Percentiles rank a stretch among this genome's conserved stretches.
Evolutionary conservation across 2,329 filamentous ascomycete species (phyloP).

Genomic region (Chrysosporium queenslandicum): DNA sequence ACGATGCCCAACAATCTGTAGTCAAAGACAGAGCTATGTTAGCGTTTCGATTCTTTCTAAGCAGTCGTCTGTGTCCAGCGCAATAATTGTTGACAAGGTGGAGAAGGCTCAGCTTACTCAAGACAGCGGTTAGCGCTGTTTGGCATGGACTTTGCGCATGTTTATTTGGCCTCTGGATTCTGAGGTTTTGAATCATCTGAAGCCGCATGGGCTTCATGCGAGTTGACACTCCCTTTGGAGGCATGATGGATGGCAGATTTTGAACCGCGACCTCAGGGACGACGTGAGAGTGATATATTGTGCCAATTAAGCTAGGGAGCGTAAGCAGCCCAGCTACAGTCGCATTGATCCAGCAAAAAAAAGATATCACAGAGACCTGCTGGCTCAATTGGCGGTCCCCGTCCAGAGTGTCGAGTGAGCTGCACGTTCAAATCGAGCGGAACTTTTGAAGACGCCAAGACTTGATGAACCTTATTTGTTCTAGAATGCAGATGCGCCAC

Average conservation of each 20-base stretch:
- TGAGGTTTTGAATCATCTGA: constrained; percentile 45
- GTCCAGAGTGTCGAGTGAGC: not conserved
- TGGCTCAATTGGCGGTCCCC: not conserved
- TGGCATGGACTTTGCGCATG: constrained; percentile 55
- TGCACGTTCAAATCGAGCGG: not conserved
- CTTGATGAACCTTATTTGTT: not conserved
- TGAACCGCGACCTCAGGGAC: too few species aligned
- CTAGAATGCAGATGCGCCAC: not conserved
- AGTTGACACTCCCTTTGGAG: constrained; percentile 37
- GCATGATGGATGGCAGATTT: constrained; percentile 25
- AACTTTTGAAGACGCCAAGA: constrained; percentile 8
- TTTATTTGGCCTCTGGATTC: constrained; percentile 54
- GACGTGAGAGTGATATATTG: too few species aligned
- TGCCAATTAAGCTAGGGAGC: too few species aligned
- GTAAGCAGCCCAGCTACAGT: not conserved
- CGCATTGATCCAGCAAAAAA: not conserved
- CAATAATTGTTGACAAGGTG: too few species aligned
- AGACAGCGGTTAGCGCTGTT: constrained; percentile 55
- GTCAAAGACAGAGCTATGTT: not conserved
- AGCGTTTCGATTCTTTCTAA: constrained; percentile 7
- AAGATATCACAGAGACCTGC: not conserved
- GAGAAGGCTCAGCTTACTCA: constrained; percentile 41
- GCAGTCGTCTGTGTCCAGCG: too few species aligned
- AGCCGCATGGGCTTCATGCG: constrained; percentile 38
- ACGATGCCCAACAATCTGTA: constrained; percentile 39